These are phyloP conservation scores for Arthroderma uncinatum DNA, from an alignment of 2,329 filamentous ascomycete genomes.

Conservation along the genomic window DNA sequence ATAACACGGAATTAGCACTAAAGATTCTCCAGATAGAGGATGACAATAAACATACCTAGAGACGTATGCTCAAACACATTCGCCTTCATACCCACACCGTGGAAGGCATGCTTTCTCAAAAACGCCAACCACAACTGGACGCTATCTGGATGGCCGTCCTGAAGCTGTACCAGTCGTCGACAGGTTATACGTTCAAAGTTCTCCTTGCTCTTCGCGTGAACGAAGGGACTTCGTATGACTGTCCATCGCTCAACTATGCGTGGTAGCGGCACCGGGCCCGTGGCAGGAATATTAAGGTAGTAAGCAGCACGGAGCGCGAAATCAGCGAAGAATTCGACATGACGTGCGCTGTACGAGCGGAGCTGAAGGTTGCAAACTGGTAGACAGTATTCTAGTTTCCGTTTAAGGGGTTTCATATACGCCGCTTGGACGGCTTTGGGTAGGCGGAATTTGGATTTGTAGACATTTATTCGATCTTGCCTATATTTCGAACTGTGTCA, in stretches of 20 bases:
- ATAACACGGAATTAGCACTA: constrained; percentile 11
- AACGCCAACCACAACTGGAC: constrained; percentile 91
- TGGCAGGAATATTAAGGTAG: constrained; percentile 77
- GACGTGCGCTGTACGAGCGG: constrained; percentile 78
- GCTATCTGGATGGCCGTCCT: constrained; percentile 77
- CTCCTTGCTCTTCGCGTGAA: constrained; percentile 94
- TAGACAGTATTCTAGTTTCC: constrained; percentile 61
- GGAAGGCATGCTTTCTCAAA: constrained; percentile 80
- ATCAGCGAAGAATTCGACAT: constrained; percentile 88
- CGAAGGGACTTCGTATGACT: constrained; percentile 76
- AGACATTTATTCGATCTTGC: constrained; percentile 27
- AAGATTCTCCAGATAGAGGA: constrained; percentile 2
- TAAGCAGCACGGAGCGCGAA: constrained; percentile 92
- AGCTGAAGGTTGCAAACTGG: constrained; percentile 85
- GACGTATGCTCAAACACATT: constrained; percentile 85
- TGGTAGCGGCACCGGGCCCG: constrained; percentile 75
- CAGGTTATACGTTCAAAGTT: constrained; percentile 91
- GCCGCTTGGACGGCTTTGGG: constrained; percentile 75
- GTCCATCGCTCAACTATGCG: constrained; percentile 89
- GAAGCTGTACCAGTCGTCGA: constrained; percentile 78
- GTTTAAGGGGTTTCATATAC: constrained; percentile 73
- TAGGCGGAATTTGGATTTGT: constrained; percentile 42
- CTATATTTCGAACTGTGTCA: constrained; percentile 16
- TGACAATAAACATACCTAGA: constrained; percentile 44
- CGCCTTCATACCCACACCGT: constrained; percentile 98